Base-by-base conservation (phyloP, 1,139 yeast species). In the Blastobotrys raffinosifermentans region DNA sequence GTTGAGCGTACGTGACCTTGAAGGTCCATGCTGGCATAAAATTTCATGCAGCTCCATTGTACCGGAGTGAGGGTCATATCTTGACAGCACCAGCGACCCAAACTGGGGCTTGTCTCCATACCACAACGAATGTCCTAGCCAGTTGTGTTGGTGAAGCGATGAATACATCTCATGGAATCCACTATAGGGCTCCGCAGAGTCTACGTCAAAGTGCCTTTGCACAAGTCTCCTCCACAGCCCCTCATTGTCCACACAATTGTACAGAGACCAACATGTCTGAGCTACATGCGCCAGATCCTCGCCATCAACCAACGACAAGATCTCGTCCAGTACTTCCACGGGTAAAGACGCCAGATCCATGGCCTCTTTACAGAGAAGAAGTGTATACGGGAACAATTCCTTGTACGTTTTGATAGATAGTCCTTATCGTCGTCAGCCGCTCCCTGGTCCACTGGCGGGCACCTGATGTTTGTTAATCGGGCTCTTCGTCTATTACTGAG, bases 101-200 rank as follows among this genome's bases (percentile, higher is more conserved):
- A 50, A 51, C 17, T 46, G 49, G 8, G 40, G 44, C 22, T 45
- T 42, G 32, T 56, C 57, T 17, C 61, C 61, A 34, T 47, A 47
- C 62, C 62, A 58, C 2, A 57, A 26, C 4, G 40, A 40, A 16
- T 50, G 44, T 26, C 47, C 40, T 17, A 58, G 41, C 60, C 60
- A 57, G 14, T 41, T 29, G 32, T 51, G 55, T 4, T 35, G 41
- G 26, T 45, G 44, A 29, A 54, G 40, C 5, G 39, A 20, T 14
- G 36, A 37, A 37, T 41, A 53, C 19, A 51, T 39, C 5, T 40
- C 40, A 16, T 36, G 39, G 29, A 38, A 48, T 7, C 47, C 31
- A 3, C 20, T 11, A 37, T 45, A 51, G 2, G 58, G 54, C 17
- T 39, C 38, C 14, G 40, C 19, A 27, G 27, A 27, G 15, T 26